Base-by-base conservation (phyloP, 176 grass and related monocot species). In the Eragrostis curvula region DNA sequence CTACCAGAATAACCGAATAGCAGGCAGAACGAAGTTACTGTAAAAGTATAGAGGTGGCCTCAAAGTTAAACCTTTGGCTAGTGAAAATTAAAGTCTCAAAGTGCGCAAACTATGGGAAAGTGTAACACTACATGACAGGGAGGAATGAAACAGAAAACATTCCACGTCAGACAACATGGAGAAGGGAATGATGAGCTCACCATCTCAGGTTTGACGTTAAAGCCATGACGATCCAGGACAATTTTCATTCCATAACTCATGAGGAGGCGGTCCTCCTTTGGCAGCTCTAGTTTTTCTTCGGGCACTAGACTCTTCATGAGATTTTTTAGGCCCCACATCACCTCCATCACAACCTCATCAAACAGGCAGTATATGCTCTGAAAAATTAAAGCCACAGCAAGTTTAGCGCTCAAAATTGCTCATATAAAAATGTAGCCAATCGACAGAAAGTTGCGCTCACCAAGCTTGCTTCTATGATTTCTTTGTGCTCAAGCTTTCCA, bases 241-340 rank as follows among this genome's bases (percentile, higher is more conserved):
- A 21, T 55, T 10, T 55, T 74, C 11, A 79, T 18, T 10, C 30
- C 45, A 23, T 12, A 9, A 9, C 75, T 48, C 75, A 78, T 78
- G 2, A 24, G 75, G 23, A 64, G 16, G 14, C n/a, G 0, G 23
- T 77, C 57, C 7, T 25, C 5, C 3, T 28, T 78, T 1, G 10
- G 30, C 23, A 78, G 20, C 57, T 77, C 62, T n/a, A 46, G 11
- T 80, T 80, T 56, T 80, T 69, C 78, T 81, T 57, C 5, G 51
- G 78, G 78, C 21, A 81, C 36, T 23, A 81, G 43, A 28, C n/a
- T 2, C 17, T 43, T 49, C 66, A 81, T 81, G 65, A 53, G 32
- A 68, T 81, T 57, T 50, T 70, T 40, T 9, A 80, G 39, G 41
- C 74, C 74, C 74, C 48, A 73, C 70, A 73, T 53, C 2, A 73